A percentile compares a stretch with the other conserved stretches of the same genome.
phyloP scores from a whole-genome alignment of 192 early-diverging fungal genomes.

The Lobosporangium transversale region DNA sequence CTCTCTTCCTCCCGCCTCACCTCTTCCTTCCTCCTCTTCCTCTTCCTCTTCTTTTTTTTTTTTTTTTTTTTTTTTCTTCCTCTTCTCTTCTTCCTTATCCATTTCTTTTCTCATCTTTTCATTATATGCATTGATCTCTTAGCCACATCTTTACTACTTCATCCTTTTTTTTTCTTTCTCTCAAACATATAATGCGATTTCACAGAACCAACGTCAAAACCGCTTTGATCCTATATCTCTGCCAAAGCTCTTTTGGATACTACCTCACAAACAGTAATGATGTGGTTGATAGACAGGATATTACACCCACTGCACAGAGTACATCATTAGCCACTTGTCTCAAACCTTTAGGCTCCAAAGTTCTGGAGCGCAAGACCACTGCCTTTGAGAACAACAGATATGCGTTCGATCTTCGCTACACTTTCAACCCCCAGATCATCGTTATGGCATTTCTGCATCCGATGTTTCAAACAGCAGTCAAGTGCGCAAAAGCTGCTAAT shows the following conservation, averaged over 20 bases:
- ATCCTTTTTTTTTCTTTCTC: neutral
- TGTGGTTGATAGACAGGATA: neutral
- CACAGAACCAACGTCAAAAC: neutral
- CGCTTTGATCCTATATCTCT: neutral
- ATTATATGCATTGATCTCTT: neutral
- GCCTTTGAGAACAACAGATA: conserved; percentile 16
- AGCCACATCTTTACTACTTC: neutral
- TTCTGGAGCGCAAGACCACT: conserved; percentile 9
- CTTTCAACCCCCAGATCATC: conserved; percentile 28
- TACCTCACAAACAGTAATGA: neutral
- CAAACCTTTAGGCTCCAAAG: conserved; percentile 22
- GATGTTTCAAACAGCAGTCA: conserved; percentile 32
- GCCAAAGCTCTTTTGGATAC: neutral
- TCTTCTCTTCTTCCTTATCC: neutral
- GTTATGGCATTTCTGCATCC: conserved; percentile 18
- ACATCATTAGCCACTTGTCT: conserved; percentile 13
- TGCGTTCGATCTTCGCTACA: conserved; percentile 29
- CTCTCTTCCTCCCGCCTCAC: neutral
- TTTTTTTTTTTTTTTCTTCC: neutral
- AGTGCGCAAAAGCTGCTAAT: conserved; percentile 40
- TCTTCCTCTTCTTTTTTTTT: neutral
- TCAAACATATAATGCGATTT: conserved; percentile 12
- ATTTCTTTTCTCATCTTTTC: neutral
- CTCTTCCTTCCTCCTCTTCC: neutral
- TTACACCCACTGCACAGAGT: neutral